Evolutionary conservation across 169 alveolate species (phyloP).

Genomic region (Amoebophrya sp.): DNA sequence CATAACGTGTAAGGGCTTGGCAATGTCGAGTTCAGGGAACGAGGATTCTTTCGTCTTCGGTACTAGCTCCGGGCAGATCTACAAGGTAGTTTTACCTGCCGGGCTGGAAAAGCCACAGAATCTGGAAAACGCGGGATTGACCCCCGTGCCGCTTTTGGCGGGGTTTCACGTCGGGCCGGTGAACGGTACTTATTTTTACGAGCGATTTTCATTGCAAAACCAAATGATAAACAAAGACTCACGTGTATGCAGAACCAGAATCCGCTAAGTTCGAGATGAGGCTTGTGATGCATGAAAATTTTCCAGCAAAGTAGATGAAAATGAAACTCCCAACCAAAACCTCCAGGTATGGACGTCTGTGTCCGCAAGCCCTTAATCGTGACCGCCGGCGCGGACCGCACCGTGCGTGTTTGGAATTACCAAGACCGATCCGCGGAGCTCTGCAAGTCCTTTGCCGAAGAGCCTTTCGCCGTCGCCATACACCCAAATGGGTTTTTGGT

Average conservation of each 20-base stretch:
- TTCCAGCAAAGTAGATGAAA: too few relatives aligned
- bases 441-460: conserved; percentile 69
- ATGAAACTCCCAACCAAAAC: too few relatives aligned
- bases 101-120: background rate
- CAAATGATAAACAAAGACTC: too few relatives aligned
- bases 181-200: too few relatives aligned
- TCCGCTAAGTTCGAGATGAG: too few relatives aligned
- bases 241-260: too few relatives aligned
- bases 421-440: conserved; percentile 63
- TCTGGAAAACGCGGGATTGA: background rate
- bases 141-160: background rate
- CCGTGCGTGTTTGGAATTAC: conserved; percentile 81
- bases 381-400: conserved; percentile 73
- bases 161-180: background rate
- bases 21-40: background rate
- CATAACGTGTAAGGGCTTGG: background rate
- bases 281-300: too few relatives aligned
- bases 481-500: conserved; percentile 85
- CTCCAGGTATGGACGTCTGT: conserved; percentile 82
- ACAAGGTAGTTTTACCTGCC: background rate
- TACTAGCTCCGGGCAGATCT: background rate
- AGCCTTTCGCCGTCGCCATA: conserved; percentile 74
- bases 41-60: background rate
- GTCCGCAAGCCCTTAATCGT: conserved; percentile 74
- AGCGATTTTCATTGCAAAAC: too few relatives aligned